These are phyloP conservation scores for Cylindrotheca closterium DNA, from an alignment of 108 stramenopile species.

Conservation along the genomic window DNA sequence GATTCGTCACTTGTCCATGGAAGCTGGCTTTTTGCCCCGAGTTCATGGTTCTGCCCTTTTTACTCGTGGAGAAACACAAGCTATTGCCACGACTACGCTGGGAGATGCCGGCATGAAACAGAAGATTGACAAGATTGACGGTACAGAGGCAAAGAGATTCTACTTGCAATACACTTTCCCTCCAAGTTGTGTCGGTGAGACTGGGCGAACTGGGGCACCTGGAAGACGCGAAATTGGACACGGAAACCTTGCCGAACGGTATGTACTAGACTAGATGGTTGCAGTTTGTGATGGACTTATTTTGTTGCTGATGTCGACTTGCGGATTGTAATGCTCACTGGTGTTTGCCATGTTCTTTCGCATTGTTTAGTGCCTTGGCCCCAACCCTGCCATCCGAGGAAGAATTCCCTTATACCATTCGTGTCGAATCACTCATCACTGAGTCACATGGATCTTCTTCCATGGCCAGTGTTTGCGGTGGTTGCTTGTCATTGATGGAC, in stretches of 20 bases:
- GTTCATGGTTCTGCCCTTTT: constrained; percentile 92
- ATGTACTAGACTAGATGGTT: too few species aligned
- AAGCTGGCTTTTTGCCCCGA: constrained; percentile 48
- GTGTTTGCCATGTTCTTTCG: too few species aligned
- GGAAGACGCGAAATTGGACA: constrained; percentile 90
- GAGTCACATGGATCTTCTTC: constrained; percentile 81
- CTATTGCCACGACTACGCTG: constrained; percentile 87
- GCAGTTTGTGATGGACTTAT: neutral
- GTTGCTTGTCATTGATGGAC: constrained; percentile 91
- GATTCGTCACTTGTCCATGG: constrained; percentile 55
- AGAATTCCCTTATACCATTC: constrained; percentile 82
- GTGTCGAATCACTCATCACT: constrained; percentile 82
- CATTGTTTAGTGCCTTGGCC: constrained; percentile 56
- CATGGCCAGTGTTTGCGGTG: constrained; percentile 93
- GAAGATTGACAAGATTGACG: constrained; percentile 88
- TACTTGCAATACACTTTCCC: constrained; percentile 96
- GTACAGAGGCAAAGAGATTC: constrained; percentile 79
- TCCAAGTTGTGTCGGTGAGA: constrained; percentile 93
- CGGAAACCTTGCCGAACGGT: constrained; percentile 84
- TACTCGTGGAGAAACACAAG: constrained; percentile 94
- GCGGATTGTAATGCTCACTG: too few species aligned
- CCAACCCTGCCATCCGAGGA: constrained; percentile 66
- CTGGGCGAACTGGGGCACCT: constrained; percentile 85
- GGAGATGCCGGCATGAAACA: constrained; percentile 88
- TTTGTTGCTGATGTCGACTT: too few species aligned